Evolutionary conservation across 768 basidiomycete species (phyloP).

Genomic region (Lactifluus echinatus): DNA sequence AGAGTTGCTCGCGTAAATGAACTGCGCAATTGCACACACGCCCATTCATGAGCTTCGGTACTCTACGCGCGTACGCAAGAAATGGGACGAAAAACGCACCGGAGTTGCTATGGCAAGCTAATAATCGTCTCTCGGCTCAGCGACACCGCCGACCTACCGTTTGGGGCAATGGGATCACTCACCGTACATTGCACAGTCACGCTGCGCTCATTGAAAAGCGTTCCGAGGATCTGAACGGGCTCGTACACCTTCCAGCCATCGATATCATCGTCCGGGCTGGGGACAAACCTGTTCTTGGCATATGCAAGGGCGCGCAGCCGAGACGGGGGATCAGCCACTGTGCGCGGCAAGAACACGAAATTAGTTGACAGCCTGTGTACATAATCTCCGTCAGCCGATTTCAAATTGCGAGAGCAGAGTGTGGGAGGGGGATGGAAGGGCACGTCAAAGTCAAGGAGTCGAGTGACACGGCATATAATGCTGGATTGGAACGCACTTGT

Average conservation of each 20-base stretch:
- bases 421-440: neutral
- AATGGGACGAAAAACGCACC: slow-evolving; percentile 26
- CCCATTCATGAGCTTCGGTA: neutral
- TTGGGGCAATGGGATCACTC: slow-evolving; percentile 13
- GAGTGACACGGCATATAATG: neutral
- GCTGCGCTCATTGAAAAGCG: slow-evolving; percentile 28
- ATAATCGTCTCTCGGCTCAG: neutral
- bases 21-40: slow-evolving; percentile 26
- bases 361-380: slow-evolving; percentile 27
- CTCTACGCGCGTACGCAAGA: neutral
- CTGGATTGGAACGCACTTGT: slow-evolving; percentile 31
- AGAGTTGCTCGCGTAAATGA: slow-evolving; percentile 43
- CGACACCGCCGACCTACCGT: neutral
- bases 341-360: slow-evolving; percentile 30
- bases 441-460: neutral
- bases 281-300: slow-evolving; percentile 26
- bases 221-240: slow-evolving; percentile 29
- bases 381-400: neutral
- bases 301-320: slow-evolving; percentile 31
- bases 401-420: neutral
- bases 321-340: slow-evolving; percentile 30
- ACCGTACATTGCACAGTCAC: slow-evolving; percentile 29
- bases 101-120: slow-evolving; percentile 46
- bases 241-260: slow-evolving; percentile 33
- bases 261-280: slow-evolving; percentile 34